Percentiles rank a stretch among this genome's conserved stretches.
These are phyloP conservation scores for Wickerhamiella australiensis DNA, from an alignment of 805 yeast species.

Conservation along the genomic window DNA sequence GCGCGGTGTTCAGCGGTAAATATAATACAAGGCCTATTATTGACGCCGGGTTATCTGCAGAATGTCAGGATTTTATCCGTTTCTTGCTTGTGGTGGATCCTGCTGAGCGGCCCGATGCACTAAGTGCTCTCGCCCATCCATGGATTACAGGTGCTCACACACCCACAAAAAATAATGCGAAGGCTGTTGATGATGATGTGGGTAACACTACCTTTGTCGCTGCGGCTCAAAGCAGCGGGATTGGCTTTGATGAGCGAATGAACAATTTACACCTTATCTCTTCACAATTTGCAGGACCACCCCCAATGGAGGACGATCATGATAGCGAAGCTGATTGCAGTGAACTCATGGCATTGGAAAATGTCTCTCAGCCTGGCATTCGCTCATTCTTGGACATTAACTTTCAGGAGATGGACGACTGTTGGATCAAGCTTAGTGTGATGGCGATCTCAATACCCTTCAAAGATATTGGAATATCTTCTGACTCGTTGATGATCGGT, in stretches of 20 bases:
- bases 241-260: not conserved
- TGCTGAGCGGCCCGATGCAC: slow-evolving; percentile 55
- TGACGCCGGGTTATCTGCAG: slow-evolving; percentile 50
- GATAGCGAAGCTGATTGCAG: slow-evolving; percentile 6
- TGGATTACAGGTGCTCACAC: slow-evolving; percentile 47
- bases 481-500: slow-evolving; percentile 63
- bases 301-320: slow-evolving; percentile 2
- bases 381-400: slow-evolving; percentile 22
- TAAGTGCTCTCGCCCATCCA: slow-evolving; percentile 60
- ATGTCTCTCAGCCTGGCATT: slow-evolving; percentile 15
- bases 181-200: not conserved
- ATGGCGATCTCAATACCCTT: slow-evolving; percentile 35
- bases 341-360: not conserved
- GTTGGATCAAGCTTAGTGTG: slow-evolving; percentile 51
- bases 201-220: slow-evolving; percentile 5
- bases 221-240: slow-evolving; percentile 5
- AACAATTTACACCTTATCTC: not conserved
- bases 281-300: not conserved
- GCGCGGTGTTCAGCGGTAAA: slow-evolving; percentile 62
- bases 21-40: slow-evolving; percentile 55
- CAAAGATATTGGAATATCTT: slow-evolving; percentile 46
- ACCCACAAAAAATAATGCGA: not conserved
- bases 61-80: slow-evolving; percentile 61
- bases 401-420: slow-evolving; percentile 32
- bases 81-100: slow-evolving; percentile 70